These are phyloP conservation scores for Aspergillus chevalieri DNA, from an alignment of 2,329 filamentous ascomycete genomes.

Conservation along the genomic window DNA sequence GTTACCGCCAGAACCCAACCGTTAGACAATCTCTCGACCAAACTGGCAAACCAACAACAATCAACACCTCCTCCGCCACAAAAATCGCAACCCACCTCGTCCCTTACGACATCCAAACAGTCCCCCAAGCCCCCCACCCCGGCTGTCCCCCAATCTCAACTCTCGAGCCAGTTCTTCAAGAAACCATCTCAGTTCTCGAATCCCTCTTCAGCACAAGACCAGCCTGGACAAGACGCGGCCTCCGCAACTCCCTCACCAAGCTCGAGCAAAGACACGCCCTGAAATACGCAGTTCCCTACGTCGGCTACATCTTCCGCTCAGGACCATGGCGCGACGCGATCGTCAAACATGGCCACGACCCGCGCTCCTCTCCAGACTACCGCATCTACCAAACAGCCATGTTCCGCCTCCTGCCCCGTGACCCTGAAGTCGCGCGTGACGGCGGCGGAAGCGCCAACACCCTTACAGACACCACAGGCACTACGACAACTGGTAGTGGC, in stretches of 20 bases:
- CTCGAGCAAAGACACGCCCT: slow-evolving; percentile 51
- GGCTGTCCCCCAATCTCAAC: slow-evolving; percentile 47
- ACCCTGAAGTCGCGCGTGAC: slow-evolving; percentile 27
- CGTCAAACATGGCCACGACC: slow-evolving; percentile 79
- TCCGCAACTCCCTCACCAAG: slow-evolving; percentile 63
- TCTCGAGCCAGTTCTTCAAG: slow-evolving; percentile 54
- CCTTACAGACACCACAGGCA: too few species aligned
- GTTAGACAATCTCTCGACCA: slow-evolving; percentile 58
- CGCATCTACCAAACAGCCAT: slow-evolving; percentile 83
- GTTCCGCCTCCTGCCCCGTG: slow-evolving; percentile 60
- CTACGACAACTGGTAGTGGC: too few species aligned
- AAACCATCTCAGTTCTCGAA: slow-evolving; percentile 59
- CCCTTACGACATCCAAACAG: slow-evolving; percentile 55
- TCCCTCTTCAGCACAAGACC: slow-evolving; percentile 66
- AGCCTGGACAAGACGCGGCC: slow-evolving; percentile 77
- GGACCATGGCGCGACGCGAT: slow-evolving; percentile 89
- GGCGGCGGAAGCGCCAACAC: slow-evolving; percentile 9
- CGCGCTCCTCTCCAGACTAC: slow-evolving; percentile 67
- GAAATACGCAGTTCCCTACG: slow-evolving; percentile 72
- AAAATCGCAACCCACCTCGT: slow-evolving; percentile 56
- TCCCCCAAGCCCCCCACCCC: slow-evolving; percentile 56
- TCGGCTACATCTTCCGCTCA: slow-evolving; percentile 85
- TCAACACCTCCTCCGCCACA: slow-evolving; percentile 52
- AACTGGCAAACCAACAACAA: slow-evolving; percentile 53
- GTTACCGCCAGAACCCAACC: slow-evolving; percentile 79